Conservation (phyloP, 192 early-diverging fungal genomes). For the Podila epigama region DNA sequence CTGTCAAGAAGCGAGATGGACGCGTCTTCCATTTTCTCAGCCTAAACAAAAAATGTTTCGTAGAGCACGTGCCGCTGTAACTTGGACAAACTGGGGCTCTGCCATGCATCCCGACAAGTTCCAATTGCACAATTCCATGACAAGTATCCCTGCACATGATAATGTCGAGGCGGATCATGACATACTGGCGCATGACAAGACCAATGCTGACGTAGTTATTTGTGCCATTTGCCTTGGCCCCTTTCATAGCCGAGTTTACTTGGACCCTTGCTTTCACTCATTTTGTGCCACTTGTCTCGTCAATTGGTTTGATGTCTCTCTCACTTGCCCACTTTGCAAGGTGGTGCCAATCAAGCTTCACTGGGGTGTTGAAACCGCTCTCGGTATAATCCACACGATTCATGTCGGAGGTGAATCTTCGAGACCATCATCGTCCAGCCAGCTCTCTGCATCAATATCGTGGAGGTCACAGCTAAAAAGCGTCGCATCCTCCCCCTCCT, state of each 20-base stretch:
- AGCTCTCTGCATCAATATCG: too few species aligned
- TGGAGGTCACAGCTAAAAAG: not conserved
- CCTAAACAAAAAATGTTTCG: too few species aligned
- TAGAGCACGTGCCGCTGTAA: too few species aligned
- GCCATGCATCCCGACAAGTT: too few species aligned
- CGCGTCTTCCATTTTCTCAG: too few species aligned
- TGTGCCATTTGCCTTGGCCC: conserved; percentile 35
- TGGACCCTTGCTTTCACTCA: conserved; percentile 34
- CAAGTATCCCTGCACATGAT: too few species aligned
- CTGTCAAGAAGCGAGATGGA: too few species aligned
- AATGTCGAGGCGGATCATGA: too few species aligned
- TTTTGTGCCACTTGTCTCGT: conserved; percentile 38
- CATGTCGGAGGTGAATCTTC: not conserved
- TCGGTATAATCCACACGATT: conserved; percentile 28
- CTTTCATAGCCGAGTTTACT: conserved; percentile 11
- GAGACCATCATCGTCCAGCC: not conserved
- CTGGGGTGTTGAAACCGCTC: conserved; percentile 16
- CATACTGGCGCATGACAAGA: too few species aligned
- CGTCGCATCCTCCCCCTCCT: not conserved
- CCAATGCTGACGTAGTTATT: too few species aligned
- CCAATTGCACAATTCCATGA: too few species aligned
- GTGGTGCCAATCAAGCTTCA: conserved; percentile 12
- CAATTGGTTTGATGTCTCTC: conserved; percentile 19
- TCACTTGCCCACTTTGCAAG: conserved; percentile 29
- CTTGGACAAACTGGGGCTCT: too few species aligned